These are phyloP conservation scores for Helenozyma rhizophorensis DNA, from an alignment of 805 yeast species.

Conservation along the genomic window DNA sequence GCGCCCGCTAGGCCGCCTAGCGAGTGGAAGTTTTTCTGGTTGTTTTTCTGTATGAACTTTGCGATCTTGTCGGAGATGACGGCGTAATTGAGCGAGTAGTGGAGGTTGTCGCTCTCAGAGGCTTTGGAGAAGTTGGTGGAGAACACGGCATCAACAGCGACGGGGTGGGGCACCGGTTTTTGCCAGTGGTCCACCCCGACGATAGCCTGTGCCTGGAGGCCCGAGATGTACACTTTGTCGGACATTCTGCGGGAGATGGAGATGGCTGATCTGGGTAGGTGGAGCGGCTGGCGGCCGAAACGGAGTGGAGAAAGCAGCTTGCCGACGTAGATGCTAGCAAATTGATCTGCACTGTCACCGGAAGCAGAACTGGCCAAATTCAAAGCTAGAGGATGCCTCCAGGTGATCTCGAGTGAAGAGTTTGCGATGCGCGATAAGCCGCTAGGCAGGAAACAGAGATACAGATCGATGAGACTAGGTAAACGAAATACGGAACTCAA, in stretches of 20 bases:
- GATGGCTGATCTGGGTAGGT: constrained; percentile 1
- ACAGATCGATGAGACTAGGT: too few species aligned
- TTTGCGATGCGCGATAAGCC: too few species aligned
- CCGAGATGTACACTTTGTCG: constrained; percentile 46
- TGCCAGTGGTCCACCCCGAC: constrained; percentile 77
- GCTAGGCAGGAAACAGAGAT: too few species aligned
- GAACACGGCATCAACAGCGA: constrained; percentile 54
- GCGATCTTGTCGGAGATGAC: constrained; percentile 67
- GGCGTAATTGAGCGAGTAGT: constrained; percentile 84
- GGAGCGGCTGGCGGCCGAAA: constrained; percentile 7
- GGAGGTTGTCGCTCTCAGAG: constrained; percentile 76
- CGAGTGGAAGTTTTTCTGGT: constrained; percentile 38
- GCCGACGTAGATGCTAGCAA: constrained; percentile 1
- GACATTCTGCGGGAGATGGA: constrained; percentile 13
- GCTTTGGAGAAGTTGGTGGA: constrained; percentile 68
- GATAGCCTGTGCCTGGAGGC: constrained; percentile 56
- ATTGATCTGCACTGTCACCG: too few species aligned
- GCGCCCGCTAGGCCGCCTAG: constrained; percentile 44
- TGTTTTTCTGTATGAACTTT: constrained; percentile 42
- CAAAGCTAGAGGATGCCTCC: too few species aligned
- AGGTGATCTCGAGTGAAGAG: too few species aligned
- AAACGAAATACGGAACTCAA: too few species aligned
- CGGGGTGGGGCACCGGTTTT: constrained; percentile 62
- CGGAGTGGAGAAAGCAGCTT: constrained; percentile 9
- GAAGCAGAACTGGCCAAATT: too few species aligned